phyloP scores from a whole-genome alignment of 2,329 filamentous ascomycete species.

The Amesomyces nigricolor region DNA sequence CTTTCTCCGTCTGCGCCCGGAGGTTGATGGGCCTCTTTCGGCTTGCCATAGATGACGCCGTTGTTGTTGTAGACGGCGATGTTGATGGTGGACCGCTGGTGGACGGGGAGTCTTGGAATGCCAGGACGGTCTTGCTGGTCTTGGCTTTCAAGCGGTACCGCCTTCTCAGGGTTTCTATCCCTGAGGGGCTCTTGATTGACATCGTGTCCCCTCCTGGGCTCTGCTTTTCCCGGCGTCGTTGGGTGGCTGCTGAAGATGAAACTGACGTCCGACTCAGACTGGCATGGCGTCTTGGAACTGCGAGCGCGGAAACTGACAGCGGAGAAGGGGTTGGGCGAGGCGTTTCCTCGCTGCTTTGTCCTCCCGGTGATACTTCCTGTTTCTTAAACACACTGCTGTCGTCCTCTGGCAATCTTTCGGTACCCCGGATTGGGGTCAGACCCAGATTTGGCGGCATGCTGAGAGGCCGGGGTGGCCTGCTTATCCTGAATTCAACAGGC shows the following conservation, averaged over 20 bases:
- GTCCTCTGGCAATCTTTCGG: not conserved
- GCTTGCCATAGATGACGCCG: not conserved
- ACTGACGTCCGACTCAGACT: constrained; percentile 12
- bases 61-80: not conserved
- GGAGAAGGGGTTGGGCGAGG: constrained; percentile 1
- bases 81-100: not conserved
- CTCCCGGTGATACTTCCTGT: not conserved
- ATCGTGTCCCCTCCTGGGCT: not conserved
- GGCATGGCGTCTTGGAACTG: constrained; percentile 14
- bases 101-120: not conserved
- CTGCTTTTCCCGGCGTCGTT: not conserved
- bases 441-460: not conserved
- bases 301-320: not conserved
- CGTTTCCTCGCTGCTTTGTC: constrained; percentile 7
- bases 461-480: not conserved
- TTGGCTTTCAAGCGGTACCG: constrained; percentile 1
- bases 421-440: not conserved
- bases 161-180: not conserved
- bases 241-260: not conserved
- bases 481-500: not conserved
- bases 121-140: not conserved
- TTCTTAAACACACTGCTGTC: not conserved
- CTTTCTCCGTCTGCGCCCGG: not conserved
- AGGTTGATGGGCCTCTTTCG: not conserved
- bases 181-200: not conserved